Percentiles rank a stretch among this genome's conserved stretches.
Conservation (phyloP, 169 alveolate genomes). For the Eimeria zaria region DNA sequence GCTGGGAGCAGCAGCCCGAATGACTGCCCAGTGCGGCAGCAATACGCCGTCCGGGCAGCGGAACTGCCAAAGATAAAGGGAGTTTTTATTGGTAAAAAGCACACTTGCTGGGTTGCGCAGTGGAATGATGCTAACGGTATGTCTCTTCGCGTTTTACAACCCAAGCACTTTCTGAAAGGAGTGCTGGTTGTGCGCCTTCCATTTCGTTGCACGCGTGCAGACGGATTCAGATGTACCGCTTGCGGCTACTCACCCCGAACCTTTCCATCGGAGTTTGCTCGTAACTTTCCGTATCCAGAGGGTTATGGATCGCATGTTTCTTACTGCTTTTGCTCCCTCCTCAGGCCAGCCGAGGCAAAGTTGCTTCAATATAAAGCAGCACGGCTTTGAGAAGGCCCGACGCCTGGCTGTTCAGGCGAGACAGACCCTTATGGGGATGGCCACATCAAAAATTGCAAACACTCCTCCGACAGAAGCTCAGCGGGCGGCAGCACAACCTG, state of each 20-base stretch:
- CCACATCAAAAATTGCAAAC: slow-evolving; percentile 25
- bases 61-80: slow-evolving; percentile 80
- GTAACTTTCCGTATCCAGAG: background rate
- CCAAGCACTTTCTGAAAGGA: background rate
- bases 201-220: background rate
- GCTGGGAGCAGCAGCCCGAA: slow-evolving; percentile 55
- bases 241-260: background rate
- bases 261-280: background rate
- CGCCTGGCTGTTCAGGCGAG: slow-evolving; percentile 79
- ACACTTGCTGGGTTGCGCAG: slow-evolving; percentile 85
- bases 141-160: background rate
- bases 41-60: slow-evolving; percentile 80
- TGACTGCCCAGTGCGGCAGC: slow-evolving; percentile 76
- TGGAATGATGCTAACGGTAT: slow-evolving; percentile 80
- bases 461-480: slow-evolving; percentile 22
- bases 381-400: slow-evolving; percentile 82
- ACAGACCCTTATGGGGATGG: slow-evolving; percentile 68
- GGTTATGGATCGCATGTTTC: background rate
- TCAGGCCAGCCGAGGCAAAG: slow-evolving; percentile 83
- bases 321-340: background rate
- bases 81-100: slow-evolving; percentile 81
- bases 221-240: background rate
- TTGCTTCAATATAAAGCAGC: slow-evolving; percentile 76
- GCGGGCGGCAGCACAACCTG: slow-evolving; percentile 61
- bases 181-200: background rate